Percentiles rank a stretch among this genome's conserved stretches.
phyloP scores from a whole-genome alignment of 2,329 filamentous ascomycete genomes.

The Fusarium mundagurra region DNA sequence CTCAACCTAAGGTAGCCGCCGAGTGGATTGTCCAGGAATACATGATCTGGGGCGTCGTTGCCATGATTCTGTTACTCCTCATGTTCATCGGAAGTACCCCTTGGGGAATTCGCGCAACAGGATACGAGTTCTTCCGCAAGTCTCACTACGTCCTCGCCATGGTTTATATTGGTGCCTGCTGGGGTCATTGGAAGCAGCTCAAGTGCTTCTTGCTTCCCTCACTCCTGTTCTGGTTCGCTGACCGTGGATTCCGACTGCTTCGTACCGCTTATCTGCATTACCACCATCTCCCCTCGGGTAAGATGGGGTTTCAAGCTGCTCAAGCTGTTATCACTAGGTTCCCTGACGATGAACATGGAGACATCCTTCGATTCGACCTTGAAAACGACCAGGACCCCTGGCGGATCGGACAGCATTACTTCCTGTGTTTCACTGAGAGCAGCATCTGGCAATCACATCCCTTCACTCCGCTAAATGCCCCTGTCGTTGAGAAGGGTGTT shows the following conservation, averaged over 20 bases:
- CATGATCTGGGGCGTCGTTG: slow-evolving; percentile 78
- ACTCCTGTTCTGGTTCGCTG: slow-evolving; percentile 71
- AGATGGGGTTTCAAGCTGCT: slow-evolving; percentile 64
- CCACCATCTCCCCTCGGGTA: slow-evolving; percentile 55
- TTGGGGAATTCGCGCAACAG: slow-evolving; percentile 69
- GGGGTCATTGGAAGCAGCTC: slow-evolving; percentile 77
- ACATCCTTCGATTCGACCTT: slow-evolving; percentile 74
- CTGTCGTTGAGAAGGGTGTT: slow-evolving; percentile 51
- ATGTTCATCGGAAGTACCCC: slow-evolving; percentile 68
- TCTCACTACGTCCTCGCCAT: slow-evolving; percentile 77
- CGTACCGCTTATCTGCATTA: slow-evolving; percentile 70
- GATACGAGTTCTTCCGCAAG: slow-evolving; percentile 83
- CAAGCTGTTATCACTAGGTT: slow-evolving; percentile 60
- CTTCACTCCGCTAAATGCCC: slow-evolving; percentile 70
- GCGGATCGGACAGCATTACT: slow-evolving; percentile 77
- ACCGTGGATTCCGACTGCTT: slow-evolving; percentile 67
- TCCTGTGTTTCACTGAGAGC: slow-evolving; percentile 71
- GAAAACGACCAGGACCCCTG: slow-evolving; percentile 68
- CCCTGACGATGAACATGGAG: slow-evolving; percentile 64
- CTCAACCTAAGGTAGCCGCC: slow-evolving; percentile 69
- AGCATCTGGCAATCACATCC: slow-evolving; percentile 79
- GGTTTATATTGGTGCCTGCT: slow-evolving; percentile 79
- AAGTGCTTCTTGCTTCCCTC: slow-evolving; percentile 75
- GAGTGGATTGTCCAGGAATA: slow-evolving; percentile 72
- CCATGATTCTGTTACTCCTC: slow-evolving; percentile 70